phyloP scores from a whole-genome alignment of 2,329 filamentous ascomycete genomes.

The Ophiostoma sp. region DNA sequence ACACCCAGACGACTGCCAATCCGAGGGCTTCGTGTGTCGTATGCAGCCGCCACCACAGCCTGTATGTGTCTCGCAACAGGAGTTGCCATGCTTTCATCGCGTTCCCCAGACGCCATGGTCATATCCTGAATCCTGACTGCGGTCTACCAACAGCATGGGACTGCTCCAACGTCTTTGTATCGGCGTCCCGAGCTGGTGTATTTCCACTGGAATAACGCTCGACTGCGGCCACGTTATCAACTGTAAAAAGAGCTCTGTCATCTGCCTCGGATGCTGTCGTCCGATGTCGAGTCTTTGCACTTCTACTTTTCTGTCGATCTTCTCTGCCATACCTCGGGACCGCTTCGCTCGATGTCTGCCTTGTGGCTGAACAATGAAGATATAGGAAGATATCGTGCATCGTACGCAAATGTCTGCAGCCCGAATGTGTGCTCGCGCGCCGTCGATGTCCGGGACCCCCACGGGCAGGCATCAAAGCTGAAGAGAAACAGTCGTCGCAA shows the following conservation, averaged over 20 bases:
- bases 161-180: not conserved
- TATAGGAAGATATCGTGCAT: too few species aligned
- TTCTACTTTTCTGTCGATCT: not conserved
- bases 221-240: not conserved
- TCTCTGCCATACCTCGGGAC: too few species aligned
- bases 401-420: too few species aligned
- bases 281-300: not conserved
- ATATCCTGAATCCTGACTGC: not conserved
- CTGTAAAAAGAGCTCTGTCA: not conserved
- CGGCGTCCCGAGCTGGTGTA: not conserved
- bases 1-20: too few species aligned
- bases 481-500: too few species aligned
- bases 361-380: too few species aligned
- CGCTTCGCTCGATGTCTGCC: too few species aligned
- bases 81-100: not conserved
- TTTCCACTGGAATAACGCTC: slow-evolving; percentile 5
- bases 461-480: too few species aligned
- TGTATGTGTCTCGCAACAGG: not conserved
- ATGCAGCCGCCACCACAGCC: not conserved
- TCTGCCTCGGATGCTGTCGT: not conserved
- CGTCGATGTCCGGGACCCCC: too few species aligned
- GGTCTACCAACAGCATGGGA: too few species aligned
- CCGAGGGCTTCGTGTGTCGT: not conserved
- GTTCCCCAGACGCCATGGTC: not conserved
- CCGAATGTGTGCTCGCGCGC: too few species aligned